Percentiles rank a stretch among this genome's conserved stretches.
Evolutionary conservation across 2,329 filamentous ascomycete genomes (phyloP).

Genomic region (Aspergillus felis): DNA sequence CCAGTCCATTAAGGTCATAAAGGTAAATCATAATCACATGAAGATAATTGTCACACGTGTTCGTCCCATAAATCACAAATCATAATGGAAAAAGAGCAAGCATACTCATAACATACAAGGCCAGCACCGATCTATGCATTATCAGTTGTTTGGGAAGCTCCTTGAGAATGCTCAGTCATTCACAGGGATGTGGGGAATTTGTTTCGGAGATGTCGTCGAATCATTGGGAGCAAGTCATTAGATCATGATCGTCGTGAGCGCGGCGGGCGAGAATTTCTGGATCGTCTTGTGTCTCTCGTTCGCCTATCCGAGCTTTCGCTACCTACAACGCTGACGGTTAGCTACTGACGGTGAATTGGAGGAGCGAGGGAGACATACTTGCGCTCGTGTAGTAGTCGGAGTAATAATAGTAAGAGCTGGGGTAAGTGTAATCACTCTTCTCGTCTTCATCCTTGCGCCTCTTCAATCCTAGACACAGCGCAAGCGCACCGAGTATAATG

Average conservation of each 20-base stretch:
- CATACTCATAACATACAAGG: slow-evolving; percentile 7
- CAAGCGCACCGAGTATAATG: slow-evolving; percentile 42
- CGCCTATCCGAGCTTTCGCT: slow-evolving; percentile 43
- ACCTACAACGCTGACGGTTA: slow-evolving; percentile 29
- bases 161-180: not conserved
- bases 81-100: slow-evolving; percentile 1
- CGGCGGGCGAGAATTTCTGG: slow-evolving; percentile 26
- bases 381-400: slow-evolving; percentile 40
- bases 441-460: slow-evolving; percentile 36
- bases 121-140: slow-evolving; percentile 13
- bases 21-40: slow-evolving; percentile 10
- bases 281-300: slow-evolving; percentile 30
- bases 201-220: not conserved
- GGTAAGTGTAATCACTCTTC: slow-evolving; percentile 38
- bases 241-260: slow-evolving; percentile 26
- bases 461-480: slow-evolving; percentile 44
- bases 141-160: not conserved
- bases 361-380: slow-evolving; percentile 29
- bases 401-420: slow-evolving; percentile 41
- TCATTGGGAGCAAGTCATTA: slow-evolving; percentile 2
- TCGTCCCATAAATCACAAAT: not conserved
- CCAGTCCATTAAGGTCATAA: not conserved
- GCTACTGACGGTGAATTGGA: not conserved
- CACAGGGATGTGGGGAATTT: not conserved
- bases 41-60: not conserved